Base-by-base conservation (phyloP, 176 grass and related monocot species). In the Hyparrhenia diplandra region DNA sequence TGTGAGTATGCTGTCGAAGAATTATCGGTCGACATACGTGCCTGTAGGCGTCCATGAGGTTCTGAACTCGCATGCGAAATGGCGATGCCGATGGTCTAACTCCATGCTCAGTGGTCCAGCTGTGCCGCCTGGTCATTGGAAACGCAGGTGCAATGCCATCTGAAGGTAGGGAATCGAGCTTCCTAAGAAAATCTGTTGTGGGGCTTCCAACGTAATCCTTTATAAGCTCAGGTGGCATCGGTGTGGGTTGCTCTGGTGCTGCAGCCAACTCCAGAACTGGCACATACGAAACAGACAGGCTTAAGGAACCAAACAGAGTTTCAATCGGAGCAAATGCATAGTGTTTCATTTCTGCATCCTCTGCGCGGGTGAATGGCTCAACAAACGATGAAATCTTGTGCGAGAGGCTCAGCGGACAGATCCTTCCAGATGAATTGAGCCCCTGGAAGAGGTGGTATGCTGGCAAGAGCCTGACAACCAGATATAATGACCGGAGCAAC, bases 391-490 rank as follows among this genome's bases (percentile, higher is more conserved):
- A 84, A 85, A 94, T 98, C 78, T 81, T 92, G 78, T 98, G 95
- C 5, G 87, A 88, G 16, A 98, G 81, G 74, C 80, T 90, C 40
- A 94, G 73, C 2, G 95, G 83, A 21, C 51, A 52, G 77, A 98
- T 94, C 66, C 83, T 85, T 42, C 95, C 88, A 8, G 92, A 94
- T 5, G 83, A 92, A 75, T 89, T 92, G 10, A 98, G 71, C 24
- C 91, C 90, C 52, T 85, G 79, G 78, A 98, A 98, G 64, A 98
- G 83, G 57, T 83, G 92, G 73, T 98, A 92, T 0, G 90, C 88
- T 41, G 95, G 95, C 60, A 98, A 87, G 77, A 98, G 90, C 87
- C 95, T 89, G 84, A 98, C 90, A 24, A 94, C 37, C 63, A 90
- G 71, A 77, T 98, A 92, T n/a, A 98, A 10, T 60, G 95, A 98